Conservation (phyloP, 2,329 filamentous ascomycete genomes). For the Scortechinia acanthostroma region DNA sequence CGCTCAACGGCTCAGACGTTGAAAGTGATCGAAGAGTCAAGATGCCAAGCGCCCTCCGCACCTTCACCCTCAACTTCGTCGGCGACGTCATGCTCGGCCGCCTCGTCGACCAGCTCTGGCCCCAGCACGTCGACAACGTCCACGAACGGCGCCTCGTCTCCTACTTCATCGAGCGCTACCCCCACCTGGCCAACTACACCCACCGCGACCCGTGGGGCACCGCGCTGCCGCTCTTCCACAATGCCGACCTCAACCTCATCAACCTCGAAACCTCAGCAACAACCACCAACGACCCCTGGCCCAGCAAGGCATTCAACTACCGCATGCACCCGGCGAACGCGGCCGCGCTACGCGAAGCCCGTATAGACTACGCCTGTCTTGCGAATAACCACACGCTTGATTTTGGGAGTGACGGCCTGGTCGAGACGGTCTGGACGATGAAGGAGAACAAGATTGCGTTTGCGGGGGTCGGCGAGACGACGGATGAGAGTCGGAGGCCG, state of each 20-base stretch:
- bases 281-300: constrained; percentile 21
- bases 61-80: constrained; percentile 18
- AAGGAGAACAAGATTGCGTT: background rate
- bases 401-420: constrained; percentile 19
- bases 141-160: constrained; percentile 10
- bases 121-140: constrained; percentile 17
- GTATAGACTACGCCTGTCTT: constrained; percentile 20
- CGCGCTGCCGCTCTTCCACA: constrained; percentile 17
- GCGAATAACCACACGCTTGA: constrained; percentile 30
- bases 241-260: constrained; percentile 21
- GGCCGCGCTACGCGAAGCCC: constrained; percentile 15
- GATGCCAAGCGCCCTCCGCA: no score
- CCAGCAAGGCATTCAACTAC: constrained; percentile 27
- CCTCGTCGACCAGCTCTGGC: constrained; percentile 26
- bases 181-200: constrained; percentile 13
- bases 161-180: constrained; percentile 8
- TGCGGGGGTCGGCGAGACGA: background rate
- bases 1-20: no score
- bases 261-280: constrained; percentile 21
- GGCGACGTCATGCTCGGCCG: constrained; percentile 32
- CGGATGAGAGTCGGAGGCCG: background rate
- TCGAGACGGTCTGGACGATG: constrained; percentile 18
- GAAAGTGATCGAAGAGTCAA: no score
- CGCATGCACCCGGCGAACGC: constrained; percentile 27
- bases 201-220: constrained; percentile 21